phyloP scores from a whole-genome alignment of 768 basidiomycete genomes.

The Nidularia sp. region DNA sequence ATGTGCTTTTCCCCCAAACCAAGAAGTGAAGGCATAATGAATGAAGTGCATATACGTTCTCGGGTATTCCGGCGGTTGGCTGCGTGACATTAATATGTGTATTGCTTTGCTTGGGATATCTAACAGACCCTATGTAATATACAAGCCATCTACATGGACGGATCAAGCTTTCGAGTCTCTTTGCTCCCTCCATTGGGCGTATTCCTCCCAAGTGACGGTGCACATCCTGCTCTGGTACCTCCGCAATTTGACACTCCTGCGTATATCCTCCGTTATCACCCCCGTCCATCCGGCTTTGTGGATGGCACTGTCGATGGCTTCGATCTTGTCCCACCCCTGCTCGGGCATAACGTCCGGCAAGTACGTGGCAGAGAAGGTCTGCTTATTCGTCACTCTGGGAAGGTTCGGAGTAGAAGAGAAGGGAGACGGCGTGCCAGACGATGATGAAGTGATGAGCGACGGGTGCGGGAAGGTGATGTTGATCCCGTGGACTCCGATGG shows the following conservation, averaged over 20 bases:
- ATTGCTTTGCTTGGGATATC: neutral
- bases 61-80: too few relatives aligned
- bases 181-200: constrained; percentile 64
- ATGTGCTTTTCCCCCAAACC: constrained; percentile 26
- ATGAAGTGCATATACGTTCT: too few relatives aligned
- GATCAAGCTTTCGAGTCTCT: constrained; percentile 19
- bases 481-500: constrained; percentile 88
- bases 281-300: constrained; percentile 91
- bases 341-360: constrained; percentile 89
- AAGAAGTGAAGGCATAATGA: neutral
- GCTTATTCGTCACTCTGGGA: constrained; percentile 49
- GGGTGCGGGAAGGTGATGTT: constrained; percentile 85
- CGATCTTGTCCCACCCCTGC: constrained; percentile 91
- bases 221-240: constrained; percentile 79
- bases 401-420: constrained; percentile 62
- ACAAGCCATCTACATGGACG: too few relatives aligned
- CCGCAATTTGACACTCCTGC: constrained; percentile 70
- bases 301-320: constrained; percentile 89
- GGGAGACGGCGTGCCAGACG: constrained; percentile 67
- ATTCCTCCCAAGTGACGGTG: constrained; percentile 72
- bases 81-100: too few relatives aligned
- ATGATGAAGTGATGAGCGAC: constrained; percentile 46
- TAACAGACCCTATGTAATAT: neutral
- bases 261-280: constrained; percentile 74
- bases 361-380: constrained; percentile 81